These are phyloP conservation scores for Paramyrothecium sp. DNA, from an alignment of 2,329 filamentous ascomycete species.

Conservation along the genomic window DNA sequence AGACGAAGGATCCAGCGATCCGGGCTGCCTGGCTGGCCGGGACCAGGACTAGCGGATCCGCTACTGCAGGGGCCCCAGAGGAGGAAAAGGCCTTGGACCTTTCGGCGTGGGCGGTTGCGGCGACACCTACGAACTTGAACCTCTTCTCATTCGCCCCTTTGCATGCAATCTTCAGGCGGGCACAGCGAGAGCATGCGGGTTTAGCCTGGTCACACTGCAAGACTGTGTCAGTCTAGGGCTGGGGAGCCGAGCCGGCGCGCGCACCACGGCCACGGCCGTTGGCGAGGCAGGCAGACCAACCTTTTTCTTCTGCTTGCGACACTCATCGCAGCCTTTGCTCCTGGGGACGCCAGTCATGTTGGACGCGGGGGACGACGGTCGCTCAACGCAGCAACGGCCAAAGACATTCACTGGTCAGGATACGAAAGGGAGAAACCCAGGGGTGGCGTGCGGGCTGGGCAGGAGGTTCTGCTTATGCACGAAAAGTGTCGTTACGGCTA, in stretches of 20 bases:
- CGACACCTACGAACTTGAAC: slow-evolving; percentile 32
- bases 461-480: too few species aligned
- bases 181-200: slow-evolving; percentile 37
- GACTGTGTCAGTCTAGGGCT: background rate
- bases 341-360: background rate
- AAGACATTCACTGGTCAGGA: too few species aligned
- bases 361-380: background rate
- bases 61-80: background rate
- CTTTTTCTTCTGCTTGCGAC: background rate
- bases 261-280: too few species aligned
- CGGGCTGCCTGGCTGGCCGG: background rate
- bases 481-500: too few species aligned
- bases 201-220: slow-evolving; percentile 36
- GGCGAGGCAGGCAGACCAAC: background rate
- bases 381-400: too few species aligned
- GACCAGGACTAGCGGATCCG: background rate
- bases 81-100: background rate
- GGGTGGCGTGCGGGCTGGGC: too few species aligned
- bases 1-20: background rate
- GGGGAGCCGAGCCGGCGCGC: background rate
- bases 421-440: too few species aligned
- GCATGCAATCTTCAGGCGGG: slow-evolving; percentile 36
- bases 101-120: background rate
- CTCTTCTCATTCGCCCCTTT: slow-evolving; percentile 36
- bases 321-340: background rate